Percentiles rank a stretch among this genome's conserved stretches.
phyloP scores from a whole-genome alignment of 179 eudicot species.

The Corrigiola litoralis region DNA sequence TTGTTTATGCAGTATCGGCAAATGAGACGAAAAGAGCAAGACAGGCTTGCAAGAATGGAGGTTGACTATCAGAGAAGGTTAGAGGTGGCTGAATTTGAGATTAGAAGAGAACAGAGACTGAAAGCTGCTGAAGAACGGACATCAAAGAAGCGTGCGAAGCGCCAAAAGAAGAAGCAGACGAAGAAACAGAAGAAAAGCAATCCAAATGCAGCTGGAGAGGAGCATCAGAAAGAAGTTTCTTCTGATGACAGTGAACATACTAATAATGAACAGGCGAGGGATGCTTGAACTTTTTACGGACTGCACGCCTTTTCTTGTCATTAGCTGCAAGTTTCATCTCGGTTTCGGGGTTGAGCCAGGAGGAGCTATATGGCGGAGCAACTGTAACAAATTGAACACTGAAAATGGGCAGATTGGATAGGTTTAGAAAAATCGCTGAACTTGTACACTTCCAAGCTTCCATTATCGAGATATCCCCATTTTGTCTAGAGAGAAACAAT shows the following conservation, averaged over 20 bases:
- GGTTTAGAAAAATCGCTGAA: no score
- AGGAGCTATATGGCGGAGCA: neutral
- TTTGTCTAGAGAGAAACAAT: no score
- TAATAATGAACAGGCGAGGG: slow-evolving; percentile 33
- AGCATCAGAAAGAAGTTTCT: slow-evolving; percentile 30
- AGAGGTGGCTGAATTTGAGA: slow-evolving; percentile 65
- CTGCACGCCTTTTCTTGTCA: neutral
- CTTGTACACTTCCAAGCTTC: no score
- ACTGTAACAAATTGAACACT: neutral
- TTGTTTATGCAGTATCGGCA: slow-evolving; percentile 66
- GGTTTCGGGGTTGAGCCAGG: no score
- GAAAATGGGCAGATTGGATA: neutral
- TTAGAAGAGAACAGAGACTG: slow-evolving; percentile 71
- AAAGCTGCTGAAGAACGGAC: slow-evolving; percentile 89
- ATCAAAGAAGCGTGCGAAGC: slow-evolving; percentile 82
- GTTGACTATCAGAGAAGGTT: slow-evolving; percentile 69
- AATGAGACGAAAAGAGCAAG: slow-evolving; percentile 95
- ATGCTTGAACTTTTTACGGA: neutral
- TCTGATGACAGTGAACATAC: slow-evolving; percentile 47
- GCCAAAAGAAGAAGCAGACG: slow-evolving; percentile 80
- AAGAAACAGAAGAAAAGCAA: slow-evolving; percentile 62
- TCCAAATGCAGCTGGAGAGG: slow-evolving; percentile 38
- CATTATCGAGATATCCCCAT: no score
- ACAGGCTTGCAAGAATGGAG: slow-evolving; percentile 85
- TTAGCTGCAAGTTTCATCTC: no score